These are phyloP conservation scores for Bromus sterilis DNA, from an alignment of 176 grass and related monocot genomes.

Conservation along the genomic window DNA sequence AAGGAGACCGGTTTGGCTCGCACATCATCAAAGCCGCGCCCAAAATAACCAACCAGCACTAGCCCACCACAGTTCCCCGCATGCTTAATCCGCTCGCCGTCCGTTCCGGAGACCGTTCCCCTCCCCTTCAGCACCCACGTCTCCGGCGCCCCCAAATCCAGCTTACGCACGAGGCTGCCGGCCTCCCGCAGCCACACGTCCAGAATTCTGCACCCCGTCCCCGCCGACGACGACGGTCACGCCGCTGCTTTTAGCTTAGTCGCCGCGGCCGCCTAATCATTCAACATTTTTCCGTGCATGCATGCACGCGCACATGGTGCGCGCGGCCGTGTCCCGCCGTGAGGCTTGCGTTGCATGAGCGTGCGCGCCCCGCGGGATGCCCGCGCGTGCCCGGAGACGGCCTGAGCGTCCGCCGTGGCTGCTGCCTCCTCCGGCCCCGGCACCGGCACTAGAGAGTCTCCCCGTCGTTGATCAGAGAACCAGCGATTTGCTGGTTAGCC, in stretches of 20 bases:
- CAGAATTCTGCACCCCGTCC: neutral
- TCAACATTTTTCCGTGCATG: neutral
- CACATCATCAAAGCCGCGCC: neutral
- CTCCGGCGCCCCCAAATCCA: neutral
- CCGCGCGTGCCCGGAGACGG: neutral
- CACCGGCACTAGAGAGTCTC: neutral
- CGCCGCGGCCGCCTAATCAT: neutral
- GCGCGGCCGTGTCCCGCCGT: neutral
- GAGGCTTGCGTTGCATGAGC: neutral
- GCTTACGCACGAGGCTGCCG: neutral
- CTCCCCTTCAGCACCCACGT: neutral
- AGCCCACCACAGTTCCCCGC: neutral
- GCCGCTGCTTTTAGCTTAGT: neutral
- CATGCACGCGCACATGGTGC: neutral
- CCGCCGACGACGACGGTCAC: neutral
- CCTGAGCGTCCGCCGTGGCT: neutral
- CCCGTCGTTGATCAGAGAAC: constrained; percentile 7
- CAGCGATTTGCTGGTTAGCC: neutral
- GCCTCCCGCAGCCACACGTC: neutral
- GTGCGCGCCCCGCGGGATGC: neutral
- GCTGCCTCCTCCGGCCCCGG: neutral
- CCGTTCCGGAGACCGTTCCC: neutral
- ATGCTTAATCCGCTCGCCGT: neutral
- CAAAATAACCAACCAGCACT: neutral
- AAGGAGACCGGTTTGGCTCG: neutral